Base-by-base conservation (phyloP, 2,329 filamentous ascomycete species). In the Ceratocystis harringtonii region DNA sequence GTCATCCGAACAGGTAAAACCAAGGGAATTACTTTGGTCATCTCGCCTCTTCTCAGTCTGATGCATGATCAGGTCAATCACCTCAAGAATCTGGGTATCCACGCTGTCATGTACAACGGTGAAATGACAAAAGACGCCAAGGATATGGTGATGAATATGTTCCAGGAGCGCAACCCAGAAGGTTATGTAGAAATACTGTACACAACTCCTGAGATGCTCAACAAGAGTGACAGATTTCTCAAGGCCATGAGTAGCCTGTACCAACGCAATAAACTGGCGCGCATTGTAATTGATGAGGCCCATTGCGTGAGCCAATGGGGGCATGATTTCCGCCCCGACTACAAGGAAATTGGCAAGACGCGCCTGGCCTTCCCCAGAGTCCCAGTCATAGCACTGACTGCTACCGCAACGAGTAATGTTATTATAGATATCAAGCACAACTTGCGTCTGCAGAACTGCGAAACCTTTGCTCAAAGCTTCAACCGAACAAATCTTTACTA, bases 301-400 rank as follows among this genome's bases (percentile, higher is more conserved):
- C 94, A 99, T 74, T 99, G 94, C 74, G 92, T 99, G 30, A 97
- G 94, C 74, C 92, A 99, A 78, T 99, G 94, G 94, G 94, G 94
- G 0, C 94, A 99, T 70, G 94, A 99, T 74, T 99, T 99, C 73
- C 85, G 95, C 58, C 92, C 92, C 0, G 92, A 97, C 73, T 99
- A 99, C 78, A 96, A 96, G 74, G 82, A 83, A 36, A 79, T 99
- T 3, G 90, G 92, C 32, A 81, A 85, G 67, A 78, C 96, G 55
- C 83, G 92, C 61, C 74, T 78, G 50, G 83, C 82, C 63, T 92
- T 92, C 70, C 85, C 86, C 0, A 82, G 83, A 1, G 89, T 97
- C 2, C 94, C 94, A 0, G 81, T 97, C 50, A 96, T 99, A 84
- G 94, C 94, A 2, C 78, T 99, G 70, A 99, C 94, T 30, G 94